These are phyloP conservation scores for Stachybotrys chartarum DNA, from an alignment of 2,329 filamentous ascomycete genomes.

Conservation along the genomic window DNA sequence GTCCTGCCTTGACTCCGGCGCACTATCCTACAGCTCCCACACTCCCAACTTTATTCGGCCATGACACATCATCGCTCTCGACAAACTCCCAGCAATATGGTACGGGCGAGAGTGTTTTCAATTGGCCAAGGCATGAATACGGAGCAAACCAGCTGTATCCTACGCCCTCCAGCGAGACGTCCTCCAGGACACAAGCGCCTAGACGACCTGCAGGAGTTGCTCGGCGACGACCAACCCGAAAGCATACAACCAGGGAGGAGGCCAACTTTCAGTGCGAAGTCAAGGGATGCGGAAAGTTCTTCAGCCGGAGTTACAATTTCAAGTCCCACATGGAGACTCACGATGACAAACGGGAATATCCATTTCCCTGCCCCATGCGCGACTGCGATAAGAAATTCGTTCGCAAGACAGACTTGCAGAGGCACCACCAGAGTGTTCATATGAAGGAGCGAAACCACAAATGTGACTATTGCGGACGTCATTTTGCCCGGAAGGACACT, in stretches of 20 bases:
- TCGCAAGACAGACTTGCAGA: constrained; percentile 69
- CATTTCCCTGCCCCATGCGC: constrained; percentile 57
- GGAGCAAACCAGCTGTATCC: constrained; percentile 14
- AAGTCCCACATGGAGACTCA: constrained; percentile 83
- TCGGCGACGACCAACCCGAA: constrained; percentile 31
- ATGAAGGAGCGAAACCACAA: constrained; percentile 62
- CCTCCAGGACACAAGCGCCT: neutral
- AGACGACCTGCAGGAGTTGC: neutral
- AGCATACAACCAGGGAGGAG: constrained; percentile 58
- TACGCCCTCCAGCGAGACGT: constrained; percentile 10
- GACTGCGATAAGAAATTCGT: constrained; percentile 72
- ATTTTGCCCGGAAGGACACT: constrained; percentile 77
- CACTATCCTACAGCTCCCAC: neutral
- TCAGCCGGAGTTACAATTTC: constrained; percentile 80
- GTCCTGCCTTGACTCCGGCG: neutral
- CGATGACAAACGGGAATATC: constrained; percentile 63
- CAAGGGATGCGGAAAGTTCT: constrained; percentile 67
- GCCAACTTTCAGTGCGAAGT: constrained; percentile 64
- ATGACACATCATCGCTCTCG: constrained; percentile 12
- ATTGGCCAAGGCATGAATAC: constrained; percentile 16
- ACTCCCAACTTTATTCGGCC: neutral
- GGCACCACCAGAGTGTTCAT: constrained; percentile 62
- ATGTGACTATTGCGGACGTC: constrained; percentile 63
- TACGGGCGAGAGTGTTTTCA: constrained; percentile 6
- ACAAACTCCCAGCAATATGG: constrained; percentile 10